A percentile compares a stretch with the other conserved stretches of the same genome.
Conservation (phyloP, 2,329 filamentous ascomycete species). For the Zymoseptoria crescenta region DNA sequence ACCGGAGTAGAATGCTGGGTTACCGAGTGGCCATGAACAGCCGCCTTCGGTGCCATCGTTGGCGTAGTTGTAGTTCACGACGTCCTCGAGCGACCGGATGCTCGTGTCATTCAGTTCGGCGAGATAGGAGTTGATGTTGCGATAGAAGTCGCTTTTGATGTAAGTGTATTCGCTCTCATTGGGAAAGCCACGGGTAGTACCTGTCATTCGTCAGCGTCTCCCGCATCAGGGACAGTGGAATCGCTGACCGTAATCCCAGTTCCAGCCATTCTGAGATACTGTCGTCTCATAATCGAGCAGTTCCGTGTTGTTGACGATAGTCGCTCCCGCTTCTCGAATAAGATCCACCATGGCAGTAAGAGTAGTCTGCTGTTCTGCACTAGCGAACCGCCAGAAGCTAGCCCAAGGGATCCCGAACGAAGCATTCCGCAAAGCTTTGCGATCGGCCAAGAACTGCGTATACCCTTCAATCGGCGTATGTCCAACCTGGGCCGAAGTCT, state of each 20-base stretch:
- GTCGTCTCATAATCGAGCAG: conserved; percentile 55
- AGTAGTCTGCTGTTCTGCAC: conserved; percentile 46
- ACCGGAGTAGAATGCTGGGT: conserved; percentile 60
- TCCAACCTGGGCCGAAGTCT: conserved; percentile 51
- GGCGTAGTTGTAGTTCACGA: conserved; percentile 52
- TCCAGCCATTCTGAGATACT: conserved; percentile 60
- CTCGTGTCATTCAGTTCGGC: conserved; percentile 54
- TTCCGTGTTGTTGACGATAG: conserved; percentile 62
- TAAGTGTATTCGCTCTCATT: conserved; percentile 69
- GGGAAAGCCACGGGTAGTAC: conserved; percentile 52
- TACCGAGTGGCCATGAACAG: conserved; percentile 40
- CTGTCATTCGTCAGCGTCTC: conserved; percentile 30
- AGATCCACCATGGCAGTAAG: conserved; percentile 45
- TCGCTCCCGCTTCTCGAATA: conserved; percentile 56
- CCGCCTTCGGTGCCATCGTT: conserved; percentile 63
- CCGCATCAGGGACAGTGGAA: background rate
- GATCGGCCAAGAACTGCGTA: conserved; percentile 48
- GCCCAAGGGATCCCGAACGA: conserved; percentile 65
- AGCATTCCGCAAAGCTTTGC: conserved; percentile 50
- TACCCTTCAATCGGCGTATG: conserved; percentile 52
- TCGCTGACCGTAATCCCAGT: conserved; percentile 43
- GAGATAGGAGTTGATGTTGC: conserved; percentile 58
- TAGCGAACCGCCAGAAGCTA: conserved; percentile 59
- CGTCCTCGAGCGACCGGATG: conserved; percentile 53
- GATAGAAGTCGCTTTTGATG: conserved; percentile 64